Base-by-base conservation (phyloP, 2,329 filamentous ascomycete genomes). In the Sporothrix protearum region DNA sequence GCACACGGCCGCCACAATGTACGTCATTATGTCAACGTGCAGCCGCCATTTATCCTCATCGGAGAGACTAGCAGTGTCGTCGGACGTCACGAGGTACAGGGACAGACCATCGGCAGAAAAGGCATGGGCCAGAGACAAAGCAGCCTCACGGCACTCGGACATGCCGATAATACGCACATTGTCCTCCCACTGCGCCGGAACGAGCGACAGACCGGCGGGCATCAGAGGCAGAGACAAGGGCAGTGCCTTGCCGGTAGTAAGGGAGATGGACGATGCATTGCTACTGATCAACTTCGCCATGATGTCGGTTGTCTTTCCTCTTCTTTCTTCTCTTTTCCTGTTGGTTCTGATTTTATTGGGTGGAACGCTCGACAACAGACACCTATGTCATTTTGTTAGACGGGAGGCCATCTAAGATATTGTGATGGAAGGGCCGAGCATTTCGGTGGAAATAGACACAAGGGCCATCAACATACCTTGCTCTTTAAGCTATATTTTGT, bases 61-160 rank as follows among this genome's bases (percentile, higher is more conserved):
- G 64, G 88, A 85, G 81, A 86, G 87, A 73, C 84, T 80, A 73
- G 83, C 84, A 33, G 71, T 47, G 78, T 93, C 91, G 73, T 90
- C 88, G 61, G 89, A 88, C 6, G 66, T 59, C 76, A 94, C 84
- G 77, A 93, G 89, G 81, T 95, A 96, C 79, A 87, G 85, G 73
- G 89, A 89, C 74, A 93, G 86, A 72, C 92, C 87, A 79, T 96
- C 92, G 73, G 89, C 84, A 72, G 87, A 89, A 82, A 96, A 96
- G 74, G 92, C 90, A 78, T 93, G 88, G 63, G 92, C 90, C 75
- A 96, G 86, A 77, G 90, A 89, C 47, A 86, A 82, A 33, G 89
- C 91, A 42, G 91, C 92, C 78, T 89, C 86, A 78, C 89, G 89
- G 82, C 88, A 91, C 81, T 94, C 91, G 71, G 85, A 82, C 77